Percentiles rank a stretch among this genome's conserved stretches.
phyloP scores from a whole-genome alignment of 306 rosid species.

The Amphicarpaea edgeworthii region DNA sequence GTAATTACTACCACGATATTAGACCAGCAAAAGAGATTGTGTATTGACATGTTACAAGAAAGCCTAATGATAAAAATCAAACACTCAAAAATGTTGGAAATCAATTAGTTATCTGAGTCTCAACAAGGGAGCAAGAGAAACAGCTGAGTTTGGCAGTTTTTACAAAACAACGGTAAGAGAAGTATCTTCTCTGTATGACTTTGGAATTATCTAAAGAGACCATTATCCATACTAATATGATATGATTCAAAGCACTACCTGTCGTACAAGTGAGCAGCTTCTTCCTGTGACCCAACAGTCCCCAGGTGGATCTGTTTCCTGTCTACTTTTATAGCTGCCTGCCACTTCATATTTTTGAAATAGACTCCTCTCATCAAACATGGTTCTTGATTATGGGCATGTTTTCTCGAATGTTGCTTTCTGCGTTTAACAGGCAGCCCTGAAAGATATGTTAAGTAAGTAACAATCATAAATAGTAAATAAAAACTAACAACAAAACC shows the following conservation, averaged over 20 bases:
- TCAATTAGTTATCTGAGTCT: not conserved
- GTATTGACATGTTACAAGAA: not conserved
- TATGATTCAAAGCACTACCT: conserved; percentile 54
- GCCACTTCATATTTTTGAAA: conserved; percentile 92
- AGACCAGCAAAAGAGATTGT: not conserved
- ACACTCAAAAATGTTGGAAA: not conserved
- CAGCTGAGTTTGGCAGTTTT: not conserved
- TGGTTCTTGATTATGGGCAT: conserved; percentile 66
- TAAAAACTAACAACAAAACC: not conserved
- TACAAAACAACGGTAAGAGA: not conserved
- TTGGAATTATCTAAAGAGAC: not conserved
- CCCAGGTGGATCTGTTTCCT: conserved; percentile 95
- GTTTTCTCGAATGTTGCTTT: conserved; percentile 75
- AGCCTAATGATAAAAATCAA: not conserved
- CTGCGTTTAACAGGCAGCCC: conserved; percentile 80
- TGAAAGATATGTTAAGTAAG: conserved; percentile 39
- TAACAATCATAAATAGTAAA: not conserved
- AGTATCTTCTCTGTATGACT: not conserved
- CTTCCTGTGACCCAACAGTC: conserved; percentile 83
- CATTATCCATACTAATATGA: not conserved
- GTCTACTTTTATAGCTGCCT: conserved; percentile 91
- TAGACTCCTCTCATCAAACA: conserved; percentile 88
- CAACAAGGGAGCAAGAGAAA: no score
- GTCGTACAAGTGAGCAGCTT: conserved; percentile 92
- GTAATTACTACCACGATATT: not conserved